A percentile compares a stretch with the other conserved stretches of the same genome.
phyloP scores from a whole-genome alignment of 2,329 filamentous ascomycete genomes.

The Cladosporium colombiae region DNA sequence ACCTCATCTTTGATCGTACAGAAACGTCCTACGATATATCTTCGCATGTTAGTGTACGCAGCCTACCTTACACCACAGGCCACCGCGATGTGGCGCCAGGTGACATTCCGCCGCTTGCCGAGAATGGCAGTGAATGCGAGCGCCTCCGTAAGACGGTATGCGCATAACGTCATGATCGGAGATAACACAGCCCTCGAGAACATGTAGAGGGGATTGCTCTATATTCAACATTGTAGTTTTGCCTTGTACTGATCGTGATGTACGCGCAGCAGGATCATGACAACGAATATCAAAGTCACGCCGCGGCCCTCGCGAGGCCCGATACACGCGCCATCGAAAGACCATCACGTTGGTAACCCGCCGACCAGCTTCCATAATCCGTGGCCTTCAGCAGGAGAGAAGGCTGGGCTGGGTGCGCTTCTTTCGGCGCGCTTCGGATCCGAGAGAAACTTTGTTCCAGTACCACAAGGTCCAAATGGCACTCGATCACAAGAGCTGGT shows the following conservation, averaged over 20 bases:
- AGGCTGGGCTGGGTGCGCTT: constrained; percentile 30
- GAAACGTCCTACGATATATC: background rate
- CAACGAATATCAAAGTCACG: constrained; percentile 6
- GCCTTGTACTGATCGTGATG: background rate
- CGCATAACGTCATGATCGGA: constrained; percentile 16
- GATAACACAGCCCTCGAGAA: background rate
- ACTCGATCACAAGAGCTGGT: constrained; percentile 43
- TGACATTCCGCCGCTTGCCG: constrained; percentile 1
- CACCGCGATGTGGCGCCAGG: background rate
- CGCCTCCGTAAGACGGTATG: background rate
- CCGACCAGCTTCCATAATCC: constrained; percentile 52
- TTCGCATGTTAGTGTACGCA: background rate
- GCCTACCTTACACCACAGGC: background rate
- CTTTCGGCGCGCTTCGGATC: constrained; percentile 42
- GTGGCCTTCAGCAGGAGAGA: constrained; percentile 47
- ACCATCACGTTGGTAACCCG: constrained; percentile 47
- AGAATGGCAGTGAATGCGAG: background rate
- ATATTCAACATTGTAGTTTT: background rate
- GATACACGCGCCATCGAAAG: constrained; percentile 19
- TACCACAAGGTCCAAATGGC: constrained; percentile 41
- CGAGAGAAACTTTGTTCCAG: constrained; percentile 49
- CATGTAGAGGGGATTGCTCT: background rate
- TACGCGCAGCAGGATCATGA: constrained; percentile 1
- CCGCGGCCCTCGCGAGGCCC: background rate
- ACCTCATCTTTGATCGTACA: background rate